Conservation (phyloP, 306 rosid species). For the Aeschynomene evenia region DNA sequence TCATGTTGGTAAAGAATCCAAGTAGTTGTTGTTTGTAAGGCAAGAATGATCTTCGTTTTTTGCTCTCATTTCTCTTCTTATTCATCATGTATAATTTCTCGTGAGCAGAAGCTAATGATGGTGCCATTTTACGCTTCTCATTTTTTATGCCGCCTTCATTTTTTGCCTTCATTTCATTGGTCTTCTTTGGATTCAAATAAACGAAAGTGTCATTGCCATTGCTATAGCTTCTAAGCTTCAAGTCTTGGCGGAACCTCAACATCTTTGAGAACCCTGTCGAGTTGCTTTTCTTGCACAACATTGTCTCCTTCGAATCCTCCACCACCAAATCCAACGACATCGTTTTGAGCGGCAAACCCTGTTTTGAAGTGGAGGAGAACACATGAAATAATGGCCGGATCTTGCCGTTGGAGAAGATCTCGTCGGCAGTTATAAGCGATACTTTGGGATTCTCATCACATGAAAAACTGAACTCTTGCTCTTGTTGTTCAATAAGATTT, state of each 20-base stretch:
- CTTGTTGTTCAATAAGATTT: not conserved
- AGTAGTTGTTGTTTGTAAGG: conserved; percentile 54
- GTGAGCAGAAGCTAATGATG: conserved; percentile 46
- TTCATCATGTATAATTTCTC: conserved; percentile 48
- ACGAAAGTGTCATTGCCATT: conserved; percentile 53
- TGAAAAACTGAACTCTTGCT: conserved; percentile 53
- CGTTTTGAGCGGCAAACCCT: no score
- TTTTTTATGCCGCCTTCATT: not conserved
- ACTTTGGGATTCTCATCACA: conserved; percentile 35
- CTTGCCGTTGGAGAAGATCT: conserved; percentile 54
- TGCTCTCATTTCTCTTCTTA: conserved; percentile 44
- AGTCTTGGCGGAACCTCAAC: conserved; percentile 49
- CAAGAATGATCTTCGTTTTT: conserved; percentile 53
- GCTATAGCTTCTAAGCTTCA: conserved; percentile 54
- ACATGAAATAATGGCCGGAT: no score
- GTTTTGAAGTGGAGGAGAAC: conserved; percentile 19
- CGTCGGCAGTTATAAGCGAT: conserved; percentile 49
- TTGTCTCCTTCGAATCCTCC: not conserved
- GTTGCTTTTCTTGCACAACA: conserved; percentile 55
- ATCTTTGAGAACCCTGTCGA: conserved; percentile 60
- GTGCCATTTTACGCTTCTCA: conserved; percentile 18
- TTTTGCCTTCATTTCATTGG: not conserved
- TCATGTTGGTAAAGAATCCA: conserved; percentile 49
- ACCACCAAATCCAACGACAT: not conserved
- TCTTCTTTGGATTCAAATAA: conserved; percentile 30